Evolutionary conservation across 1,139 yeast species (phyloP).

Genomic region (Lodderomyces jiufengensis): DNA sequence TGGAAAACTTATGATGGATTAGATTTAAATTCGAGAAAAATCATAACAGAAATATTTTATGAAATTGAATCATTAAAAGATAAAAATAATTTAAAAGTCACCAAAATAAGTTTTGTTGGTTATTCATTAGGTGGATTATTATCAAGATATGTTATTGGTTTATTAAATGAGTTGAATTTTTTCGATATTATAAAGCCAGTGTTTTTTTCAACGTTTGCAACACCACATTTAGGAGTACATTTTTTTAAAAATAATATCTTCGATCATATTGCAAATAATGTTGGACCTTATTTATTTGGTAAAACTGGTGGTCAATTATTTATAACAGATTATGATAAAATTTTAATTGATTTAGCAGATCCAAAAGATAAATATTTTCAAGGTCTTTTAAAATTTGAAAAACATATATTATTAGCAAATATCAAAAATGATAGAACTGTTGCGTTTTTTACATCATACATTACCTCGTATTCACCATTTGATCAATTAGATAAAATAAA

Average conservation of each 20-base stretch:
- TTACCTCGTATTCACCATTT: slow-evolving; percentile 49
- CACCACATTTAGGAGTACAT: slow-evolving; percentile 82
- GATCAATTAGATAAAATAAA: slow-evolving; percentile 39
- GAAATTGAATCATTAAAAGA: slow-evolving; percentile 50
- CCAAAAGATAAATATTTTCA: slow-evolving; percentile 47
- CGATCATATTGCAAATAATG: slow-evolving; percentile 46
- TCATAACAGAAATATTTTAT: slow-evolving; percentile 57
- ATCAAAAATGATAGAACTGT: slow-evolving; percentile 68
- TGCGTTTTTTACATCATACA: slow-evolving; percentile 51
- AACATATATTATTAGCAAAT: slow-evolving; percentile 65
- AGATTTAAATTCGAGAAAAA: slow-evolving; percentile 63
- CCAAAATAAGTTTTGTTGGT: slow-evolving; percentile 41
- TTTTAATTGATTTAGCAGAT: slow-evolving; percentile 54
- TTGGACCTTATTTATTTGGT: slow-evolving; percentile 68
- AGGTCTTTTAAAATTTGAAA: slow-evolving; percentile 57
- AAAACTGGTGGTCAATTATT: slow-evolving; percentile 74
- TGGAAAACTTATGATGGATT: slow-evolving; percentile 88
- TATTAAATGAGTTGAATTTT: slow-evolving; percentile 49
- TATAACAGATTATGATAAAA: slow-evolving; percentile 40
- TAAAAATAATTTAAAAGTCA: slow-evolving; percentile 34
- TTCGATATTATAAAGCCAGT: slow-evolving; percentile 62
- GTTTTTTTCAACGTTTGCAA: slow-evolving; percentile 77
- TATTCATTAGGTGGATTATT: slow-evolving; percentile 45
- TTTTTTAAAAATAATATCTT: slow-evolving; percentile 41
- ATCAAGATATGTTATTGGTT: slow-evolving; percentile 67